These are phyloP conservation scores for Potentilla sterilis DNA, from an alignment of 306 rosid species.

Conservation along the genomic window DNA sequence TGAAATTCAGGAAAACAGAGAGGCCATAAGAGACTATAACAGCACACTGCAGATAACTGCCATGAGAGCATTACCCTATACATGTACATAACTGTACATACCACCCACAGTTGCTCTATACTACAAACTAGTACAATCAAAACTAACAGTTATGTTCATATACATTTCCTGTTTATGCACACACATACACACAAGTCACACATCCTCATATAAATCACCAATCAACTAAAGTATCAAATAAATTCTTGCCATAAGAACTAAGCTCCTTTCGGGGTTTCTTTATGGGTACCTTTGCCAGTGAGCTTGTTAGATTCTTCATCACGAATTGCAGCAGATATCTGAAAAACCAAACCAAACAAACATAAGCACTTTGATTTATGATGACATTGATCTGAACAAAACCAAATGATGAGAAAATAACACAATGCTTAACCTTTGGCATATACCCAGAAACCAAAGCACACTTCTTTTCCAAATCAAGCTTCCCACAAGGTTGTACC, in stretches of 20 bases:
- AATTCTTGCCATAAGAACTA: not conserved
- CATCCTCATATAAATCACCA: not conserved
- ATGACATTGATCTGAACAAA: not conserved
- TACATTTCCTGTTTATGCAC: not conserved
- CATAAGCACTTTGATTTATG: not conserved
- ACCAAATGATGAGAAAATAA: slow-evolving; percentile 5
- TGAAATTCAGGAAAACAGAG: not conserved
- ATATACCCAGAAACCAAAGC: slow-evolving; percentile 47
- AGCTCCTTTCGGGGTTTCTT: slow-evolving; percentile 12
- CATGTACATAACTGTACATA: not conserved
- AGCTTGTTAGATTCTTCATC: slow-evolving; percentile 46
- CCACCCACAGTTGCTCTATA: not conserved
- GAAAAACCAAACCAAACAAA: slow-evolving; percentile 18
- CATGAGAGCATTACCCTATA: not conserved
- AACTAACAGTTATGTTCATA: not conserved
- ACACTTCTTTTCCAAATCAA: slow-evolving; percentile 49
- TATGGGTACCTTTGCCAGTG: slow-evolving; percentile 26
- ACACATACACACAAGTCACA: not conserved
- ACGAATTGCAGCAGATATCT: slow-evolving; percentile 65
- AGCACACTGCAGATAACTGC: not conserved
- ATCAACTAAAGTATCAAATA: not conserved
- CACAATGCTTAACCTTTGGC: slow-evolving; percentile 43
- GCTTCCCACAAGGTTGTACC: slow-evolving; percentile 70
- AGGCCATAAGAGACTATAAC: not conserved
- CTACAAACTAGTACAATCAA: not conserved